Evolutionary conservation across 768 basidiomycete genomes (phyloP).

Genomic region (Cystofilobasidium ferigula): DNA sequence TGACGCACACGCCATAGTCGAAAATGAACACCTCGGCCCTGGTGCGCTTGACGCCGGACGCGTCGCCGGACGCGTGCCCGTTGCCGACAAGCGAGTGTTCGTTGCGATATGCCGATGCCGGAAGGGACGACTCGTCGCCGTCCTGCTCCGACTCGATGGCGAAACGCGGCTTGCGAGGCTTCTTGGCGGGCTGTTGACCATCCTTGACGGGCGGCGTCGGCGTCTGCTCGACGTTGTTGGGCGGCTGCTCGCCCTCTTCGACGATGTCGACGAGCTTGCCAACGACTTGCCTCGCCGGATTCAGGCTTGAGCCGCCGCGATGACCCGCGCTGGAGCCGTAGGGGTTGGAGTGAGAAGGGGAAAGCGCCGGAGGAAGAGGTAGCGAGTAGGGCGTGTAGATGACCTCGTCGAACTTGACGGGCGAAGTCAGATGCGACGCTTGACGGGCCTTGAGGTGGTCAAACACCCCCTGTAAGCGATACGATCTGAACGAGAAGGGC

Average conservation of each 20-base stretch:
- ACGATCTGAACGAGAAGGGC: slow-evolving; percentile 44
- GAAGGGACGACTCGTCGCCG: slow-evolving; percentile 28
- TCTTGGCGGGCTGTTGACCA: too few species aligned
- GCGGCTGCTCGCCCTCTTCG: slow-evolving; percentile 12
- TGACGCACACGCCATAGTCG: slow-evolving; percentile 85
- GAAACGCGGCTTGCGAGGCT: slow-evolving; percentile 26
- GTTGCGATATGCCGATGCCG: slow-evolving; percentile 17
- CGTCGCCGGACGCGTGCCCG: slow-evolving; percentile 10
- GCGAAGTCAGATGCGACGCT: slow-evolving; percentile 69
- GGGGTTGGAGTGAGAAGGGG: neutral
- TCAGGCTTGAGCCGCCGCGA: slow-evolving; percentile 20
- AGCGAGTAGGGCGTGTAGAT: slow-evolving; percentile 83
- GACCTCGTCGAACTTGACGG: slow-evolving; percentile 79
- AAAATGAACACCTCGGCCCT: slow-evolving; percentile 88
- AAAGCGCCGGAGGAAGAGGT: slow-evolving; percentile 44
- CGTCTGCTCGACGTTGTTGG: neutral
- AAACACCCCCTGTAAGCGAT: slow-evolving; percentile 73
- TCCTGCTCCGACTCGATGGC: slow-evolving; percentile 27
- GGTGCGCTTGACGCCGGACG: slow-evolving; percentile 38
- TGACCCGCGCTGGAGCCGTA: neutral
- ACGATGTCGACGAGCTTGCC: slow-evolving; percentile 25
- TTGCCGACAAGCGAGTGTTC: neutral
- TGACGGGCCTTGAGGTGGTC: slow-evolving; percentile 80
- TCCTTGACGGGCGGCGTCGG: neutral
- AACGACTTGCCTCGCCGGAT: slow-evolving; percentile 17